These are phyloP conservation scores for Pisolithus sp. DNA, from an alignment of 768 basidiomycete species.

Conservation along the genomic window DNA sequence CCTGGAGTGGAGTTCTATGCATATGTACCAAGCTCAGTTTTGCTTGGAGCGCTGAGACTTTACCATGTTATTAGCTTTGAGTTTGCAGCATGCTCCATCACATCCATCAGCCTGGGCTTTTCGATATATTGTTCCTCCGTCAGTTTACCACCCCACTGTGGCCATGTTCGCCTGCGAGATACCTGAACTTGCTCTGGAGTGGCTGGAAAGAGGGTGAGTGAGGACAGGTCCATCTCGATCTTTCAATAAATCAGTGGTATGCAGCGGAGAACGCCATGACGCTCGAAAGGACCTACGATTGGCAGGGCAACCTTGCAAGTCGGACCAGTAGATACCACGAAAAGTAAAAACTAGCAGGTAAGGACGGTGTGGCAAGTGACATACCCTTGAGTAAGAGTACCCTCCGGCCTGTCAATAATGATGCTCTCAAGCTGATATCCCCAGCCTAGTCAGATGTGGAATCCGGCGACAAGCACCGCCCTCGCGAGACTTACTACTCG, in stretches of 20 bases:
- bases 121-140: constrained; percentile 41
- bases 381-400: no score
- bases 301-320: no score
- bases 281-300: no score
- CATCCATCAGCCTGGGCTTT: constrained; percentile 34
- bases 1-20: constrained; percentile 29
- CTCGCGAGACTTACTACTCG: no score
- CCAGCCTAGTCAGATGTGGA: no score
- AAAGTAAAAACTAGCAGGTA: no score
- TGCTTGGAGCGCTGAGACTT: neutral
- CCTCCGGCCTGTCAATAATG: no score
- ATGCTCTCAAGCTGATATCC: no score
- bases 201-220: constrained; percentile 41
- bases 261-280: no score
- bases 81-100: constrained; percentile 37
- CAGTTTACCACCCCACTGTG: constrained; percentile 40
- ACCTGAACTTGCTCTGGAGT: constrained; percentile 40
- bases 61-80: constrained; percentile 50
- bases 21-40: neutral
- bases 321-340: no score
- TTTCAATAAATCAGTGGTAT: neutral
- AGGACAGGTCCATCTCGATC: constrained; percentile 11
- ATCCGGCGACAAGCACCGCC: no score
- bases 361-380: no score
- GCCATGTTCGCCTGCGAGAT: constrained; percentile 33